phyloP scores from a whole-genome alignment of 176 grass and related monocot genomes.

The Triticum turgidum region DNA sequence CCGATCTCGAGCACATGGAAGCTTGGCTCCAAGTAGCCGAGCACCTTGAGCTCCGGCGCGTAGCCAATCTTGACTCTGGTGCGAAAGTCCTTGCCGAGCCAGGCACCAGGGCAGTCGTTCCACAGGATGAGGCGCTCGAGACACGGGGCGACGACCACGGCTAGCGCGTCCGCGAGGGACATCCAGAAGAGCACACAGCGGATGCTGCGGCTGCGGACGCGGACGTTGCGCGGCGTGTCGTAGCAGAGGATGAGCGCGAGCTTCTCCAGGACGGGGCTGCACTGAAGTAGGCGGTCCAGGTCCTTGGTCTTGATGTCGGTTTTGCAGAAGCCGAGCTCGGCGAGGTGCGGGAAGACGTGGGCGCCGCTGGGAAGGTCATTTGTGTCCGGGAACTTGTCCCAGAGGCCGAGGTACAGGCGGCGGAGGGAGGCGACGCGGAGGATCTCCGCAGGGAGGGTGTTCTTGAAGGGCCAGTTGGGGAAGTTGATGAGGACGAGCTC shows the following conservation, averaged over 20 bases:
- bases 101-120: neutral
- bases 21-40: conserved; percentile 39
- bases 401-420: conserved; percentile 34
- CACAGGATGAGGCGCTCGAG: conserved; percentile 42
- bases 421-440: conserved; percentile 37
- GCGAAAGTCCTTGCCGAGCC: neutral
- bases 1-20: conserved; percentile 27
- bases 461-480: neutral
- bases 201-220: conserved; percentile 32
- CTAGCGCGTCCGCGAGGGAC: neutral
- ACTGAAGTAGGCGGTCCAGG: conserved; percentile 29
- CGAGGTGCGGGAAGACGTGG: conserved; percentile 31
- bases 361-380: neutral
- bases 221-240: neutral
- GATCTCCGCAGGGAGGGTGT: neutral
- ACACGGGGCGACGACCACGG: conserved; percentile 12
- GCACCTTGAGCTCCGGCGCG: conserved; percentile 27
- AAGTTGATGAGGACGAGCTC: conserved; percentile 28
- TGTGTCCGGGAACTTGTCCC: conserved; percentile 25
- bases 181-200: conserved; percentile 26
- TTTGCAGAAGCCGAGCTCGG: conserved; percentile 33
- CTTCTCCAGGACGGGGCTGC: conserved; percentile 44
- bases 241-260: conserved; percentile 6
- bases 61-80: conserved; percentile 33
- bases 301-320: neutral